phyloP scores from a whole-genome alignment of 768 basidiomycete species.

The Suillus decipiens region DNA sequence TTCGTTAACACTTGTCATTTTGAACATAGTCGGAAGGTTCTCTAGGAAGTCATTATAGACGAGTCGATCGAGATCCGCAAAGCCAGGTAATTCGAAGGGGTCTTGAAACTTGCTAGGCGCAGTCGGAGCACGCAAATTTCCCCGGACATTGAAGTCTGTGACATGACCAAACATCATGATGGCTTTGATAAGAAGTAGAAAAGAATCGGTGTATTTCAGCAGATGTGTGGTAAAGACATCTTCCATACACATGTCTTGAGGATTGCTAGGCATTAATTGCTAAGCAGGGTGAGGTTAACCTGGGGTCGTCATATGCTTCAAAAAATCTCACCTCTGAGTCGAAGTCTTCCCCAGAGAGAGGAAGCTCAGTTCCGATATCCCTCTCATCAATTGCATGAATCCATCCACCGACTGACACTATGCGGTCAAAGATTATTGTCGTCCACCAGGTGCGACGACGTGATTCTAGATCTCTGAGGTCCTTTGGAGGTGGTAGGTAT shows the following conservation, averaged over 20 bases:
- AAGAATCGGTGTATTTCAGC: conserved; percentile 79
- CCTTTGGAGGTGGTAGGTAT: conserved; percentile 79
- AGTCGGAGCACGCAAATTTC: conserved; percentile 65
- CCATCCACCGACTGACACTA: conserved; percentile 82
- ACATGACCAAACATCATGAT: conserved; percentile 85
- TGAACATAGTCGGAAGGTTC: conserved; percentile 67
- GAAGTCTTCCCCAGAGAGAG: conserved; percentile 74
- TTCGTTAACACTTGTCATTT: conserved; percentile 56
- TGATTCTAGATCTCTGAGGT: conserved; percentile 72
- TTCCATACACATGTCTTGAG: conserved; percentile 66
- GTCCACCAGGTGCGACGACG: conserved; percentile 90
- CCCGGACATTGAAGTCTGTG: conserved; percentile 82
- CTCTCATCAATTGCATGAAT: conserved; percentile 82
- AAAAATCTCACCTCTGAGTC: conserved; percentile 59
- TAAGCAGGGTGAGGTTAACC: conserved; percentile 26
- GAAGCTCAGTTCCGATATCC: conserved; percentile 83
- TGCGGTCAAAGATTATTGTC: conserved; percentile 85
- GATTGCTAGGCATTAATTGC: conserved; percentile 66
- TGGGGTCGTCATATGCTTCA: conserved; percentile 17
- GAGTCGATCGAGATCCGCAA: conserved; percentile 68
- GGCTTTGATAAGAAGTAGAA: conserved; percentile 78
- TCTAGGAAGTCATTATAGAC: conserved; percentile 68
- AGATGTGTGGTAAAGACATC: conserved; percentile 73
- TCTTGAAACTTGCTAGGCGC: conserved; percentile 72
- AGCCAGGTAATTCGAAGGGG: conserved; percentile 67